phyloP scores from a whole-genome alignment of 148 eudicot species.

The Fagopyrum esculentum region DNA sequence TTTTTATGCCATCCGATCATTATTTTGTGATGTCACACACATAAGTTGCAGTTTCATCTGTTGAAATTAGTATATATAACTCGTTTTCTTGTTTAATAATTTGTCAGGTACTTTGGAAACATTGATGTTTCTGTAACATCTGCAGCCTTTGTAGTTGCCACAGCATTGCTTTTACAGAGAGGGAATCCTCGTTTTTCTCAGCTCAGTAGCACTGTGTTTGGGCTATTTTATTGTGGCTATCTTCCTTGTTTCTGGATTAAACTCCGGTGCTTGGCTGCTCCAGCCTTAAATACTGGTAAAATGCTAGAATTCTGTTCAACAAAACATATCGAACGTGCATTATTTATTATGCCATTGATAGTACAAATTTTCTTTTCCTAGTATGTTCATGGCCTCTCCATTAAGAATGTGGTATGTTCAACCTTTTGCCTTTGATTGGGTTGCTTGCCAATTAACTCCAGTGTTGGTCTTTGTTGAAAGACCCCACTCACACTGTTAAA shows the following conservation, averaged over 20 bases:
- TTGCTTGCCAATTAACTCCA: neutral
- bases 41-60: neutral
- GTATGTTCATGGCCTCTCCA: neutral
- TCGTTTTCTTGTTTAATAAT: constrained; percentile 11
- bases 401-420: neutral
- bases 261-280: constrained; percentile 85
- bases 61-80: neutral
- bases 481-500: neutral
- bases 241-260: constrained; percentile 96
- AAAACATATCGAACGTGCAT: neutral
- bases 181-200: constrained; percentile 94
- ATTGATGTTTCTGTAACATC: constrained; percentile 91
- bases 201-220: constrained; percentile 88
- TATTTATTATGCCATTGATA: neutral
- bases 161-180: constrained; percentile 79
- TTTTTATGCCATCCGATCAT: neutral
- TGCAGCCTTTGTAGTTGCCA: constrained; percentile 81
- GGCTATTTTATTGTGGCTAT: constrained; percentile 92
- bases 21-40: neutral
- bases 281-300: constrained; percentile 78
- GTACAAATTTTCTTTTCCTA: neutral
- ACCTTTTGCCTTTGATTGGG: neutral
- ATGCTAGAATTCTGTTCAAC: neutral
- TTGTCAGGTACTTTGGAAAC: constrained; percentile 62
- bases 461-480: neutral